Base-by-base conservation (phyloP, 192 early-diverging fungal species). In the Paraglomus occultum region DNA sequence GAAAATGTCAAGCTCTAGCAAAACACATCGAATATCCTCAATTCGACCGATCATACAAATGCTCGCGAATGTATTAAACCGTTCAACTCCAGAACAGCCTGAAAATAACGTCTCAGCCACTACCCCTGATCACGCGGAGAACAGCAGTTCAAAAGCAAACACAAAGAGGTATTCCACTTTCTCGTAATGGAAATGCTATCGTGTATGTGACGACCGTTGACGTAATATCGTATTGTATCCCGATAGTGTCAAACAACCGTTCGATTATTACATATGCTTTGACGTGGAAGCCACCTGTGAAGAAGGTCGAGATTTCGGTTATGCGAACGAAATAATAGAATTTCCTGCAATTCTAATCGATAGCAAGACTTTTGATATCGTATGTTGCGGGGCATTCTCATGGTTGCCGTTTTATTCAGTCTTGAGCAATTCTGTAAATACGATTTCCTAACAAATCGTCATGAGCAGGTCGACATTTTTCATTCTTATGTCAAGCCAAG, bases 201-300 rank as follows among this genome's bases (percentile, higher is more conserved):
- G 1, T 42, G 38, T 42, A 40, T 2, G 44, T 38, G 8, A 8
- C 44, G 38, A 10, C n/a, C 44, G 57, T 15, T n/a, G 15, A 15
- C 57, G 8, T 59, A 31, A n/a, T n/a, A n/a, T n/a, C n/a, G n/a
- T 59, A n/a, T 8, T 59, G 44, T 31, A 5, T 59, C 22, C 14
- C 22, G 38, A 20, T 31, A 31, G 31, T 31, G 31, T 31, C 31
- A 31, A 18, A n/a, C 82, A 87, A 48, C 80, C 85, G 0, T 88
- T 75, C 61, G 85, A 87, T 50, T 91, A 86, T 65, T 91, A 88
- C 66, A 74, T 83, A 38, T 89, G 90, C 40, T 84, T 91, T 68
- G 92, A 94, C 77, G 85, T 93, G 14, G 92, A 94, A 49, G 93
- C 89, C 14, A 95, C 93, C 0, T 95, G 93, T 71, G 82, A 85